Conservation (phyloP, 73 alveolate genomes). For the Paramecium primaurelia region DNA sequence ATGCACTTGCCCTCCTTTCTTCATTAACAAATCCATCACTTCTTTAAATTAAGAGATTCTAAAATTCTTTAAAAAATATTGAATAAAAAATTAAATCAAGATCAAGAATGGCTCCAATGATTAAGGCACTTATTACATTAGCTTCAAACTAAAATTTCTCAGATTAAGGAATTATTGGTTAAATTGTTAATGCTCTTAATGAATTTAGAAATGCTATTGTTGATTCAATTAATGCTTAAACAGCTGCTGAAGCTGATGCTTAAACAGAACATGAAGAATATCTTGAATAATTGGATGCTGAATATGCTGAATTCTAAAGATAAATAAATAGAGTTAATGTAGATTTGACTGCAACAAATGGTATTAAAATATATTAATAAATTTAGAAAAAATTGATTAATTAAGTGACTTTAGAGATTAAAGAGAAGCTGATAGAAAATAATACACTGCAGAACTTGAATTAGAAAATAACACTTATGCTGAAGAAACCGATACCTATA, state of each 20-base stretch:
- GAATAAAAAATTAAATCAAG: slow-evolving; percentile 34
- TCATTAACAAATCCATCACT: slow-evolving; percentile 44
- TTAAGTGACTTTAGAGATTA: slow-evolving; percentile 2
- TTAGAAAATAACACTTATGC: slow-evolving; percentile 21
- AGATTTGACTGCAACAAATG: slow-evolving; percentile 38
- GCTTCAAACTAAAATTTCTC: slow-evolving; percentile 45
- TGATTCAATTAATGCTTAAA: not conserved
- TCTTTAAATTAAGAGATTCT: slow-evolving; percentile 34
- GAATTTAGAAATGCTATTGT: slow-evolving; percentile 39
- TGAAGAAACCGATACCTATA: not conserved
- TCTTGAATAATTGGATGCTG: slow-evolving; percentile 1
- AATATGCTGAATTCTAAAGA: slow-evolving; percentile 47
- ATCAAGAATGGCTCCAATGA: slow-evolving; percentile 37
- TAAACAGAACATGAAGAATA: not conserved
- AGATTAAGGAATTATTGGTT: not conserved
- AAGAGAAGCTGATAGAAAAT: slow-evolving; percentile 1
- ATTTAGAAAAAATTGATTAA: slow-evolving; percentile 9
- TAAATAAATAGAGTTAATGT: slow-evolving; percentile 19
- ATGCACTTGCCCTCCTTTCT: slow-evolving; percentile 21
- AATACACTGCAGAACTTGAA: not conserved
- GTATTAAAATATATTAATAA: not conserved
- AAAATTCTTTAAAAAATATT: not conserved
- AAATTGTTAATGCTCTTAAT: slow-evolving; percentile 1
- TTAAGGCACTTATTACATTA: slow-evolving; percentile 20
- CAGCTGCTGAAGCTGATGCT: not conserved